These are phyloP conservation scores for Talaromyces stipitatus DNA, from an alignment of 495 filamentous ascomycete species.

Conservation along the genomic window DNA sequence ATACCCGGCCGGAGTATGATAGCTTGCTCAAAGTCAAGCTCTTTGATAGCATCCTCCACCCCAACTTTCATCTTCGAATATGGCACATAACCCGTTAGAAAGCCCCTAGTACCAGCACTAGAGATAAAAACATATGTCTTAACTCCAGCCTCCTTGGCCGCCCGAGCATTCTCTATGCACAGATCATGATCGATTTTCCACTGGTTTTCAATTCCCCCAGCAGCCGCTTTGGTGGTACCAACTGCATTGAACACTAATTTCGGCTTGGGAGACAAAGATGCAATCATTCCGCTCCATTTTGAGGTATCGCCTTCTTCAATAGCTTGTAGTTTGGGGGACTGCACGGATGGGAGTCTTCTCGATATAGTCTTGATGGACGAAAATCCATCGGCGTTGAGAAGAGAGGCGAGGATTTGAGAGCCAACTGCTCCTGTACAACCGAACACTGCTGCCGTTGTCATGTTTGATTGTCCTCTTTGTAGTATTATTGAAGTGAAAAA, in stretches of 20 bases:
- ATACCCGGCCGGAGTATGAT: constrained; percentile 30
- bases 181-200: constrained; percentile 45
- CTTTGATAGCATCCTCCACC: constrained; percentile 32
- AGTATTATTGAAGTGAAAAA: not conserved
- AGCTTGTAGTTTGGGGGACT: constrained; percentile 40
- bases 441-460: constrained; percentile 42
- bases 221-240: constrained; percentile 35
- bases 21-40: constrained; percentile 27
- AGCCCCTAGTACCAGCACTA: constrained; percentile 12
- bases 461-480: not conserved
- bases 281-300: constrained; percentile 26
- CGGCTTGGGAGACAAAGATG: constrained; percentile 26
- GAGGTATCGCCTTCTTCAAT: constrained; percentile 21
- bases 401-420: constrained; percentile 46
- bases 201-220: constrained; percentile 40
- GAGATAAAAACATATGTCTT: constrained; percentile 43
- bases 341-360: constrained; percentile 39
- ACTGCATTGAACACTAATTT: constrained; percentile 40
- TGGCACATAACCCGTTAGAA: constrained; percentile 14
- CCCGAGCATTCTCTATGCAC: constrained; percentile 36
- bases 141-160: constrained; percentile 43
- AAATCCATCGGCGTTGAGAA: constrained; percentile 37
- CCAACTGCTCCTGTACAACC: constrained; percentile 53
- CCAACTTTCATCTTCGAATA: constrained; percentile 34
- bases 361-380: constrained; percentile 49